phyloP scores from a whole-genome alignment of 257 asterid genomes.

The Marsdenia floribunda region DNA sequence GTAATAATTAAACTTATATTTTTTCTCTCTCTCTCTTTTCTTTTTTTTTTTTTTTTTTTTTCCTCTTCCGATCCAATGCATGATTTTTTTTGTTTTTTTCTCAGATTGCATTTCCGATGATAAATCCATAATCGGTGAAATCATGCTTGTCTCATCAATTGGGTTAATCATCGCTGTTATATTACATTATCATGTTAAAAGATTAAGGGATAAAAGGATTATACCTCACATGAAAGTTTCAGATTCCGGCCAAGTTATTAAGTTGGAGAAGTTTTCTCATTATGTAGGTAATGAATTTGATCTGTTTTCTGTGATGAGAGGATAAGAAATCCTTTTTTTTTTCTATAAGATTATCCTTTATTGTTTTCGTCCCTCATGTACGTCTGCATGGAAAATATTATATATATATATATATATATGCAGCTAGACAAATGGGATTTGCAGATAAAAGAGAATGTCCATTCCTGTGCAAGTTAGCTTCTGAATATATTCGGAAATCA shows the following conservation, averaged over 20 bases:
- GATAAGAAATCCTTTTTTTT: no score
- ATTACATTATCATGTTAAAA: constrained; percentile 58
- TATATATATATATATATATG: constrained; percentile 3
- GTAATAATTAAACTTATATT: background rate
- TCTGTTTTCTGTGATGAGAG: background rate
- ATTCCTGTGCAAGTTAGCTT: constrained; percentile 68
- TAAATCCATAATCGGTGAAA: constrained; percentile 44
- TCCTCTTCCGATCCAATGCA: background rate
- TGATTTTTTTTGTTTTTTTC: no score
- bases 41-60: no score
- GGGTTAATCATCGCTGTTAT: constrained; percentile 70
- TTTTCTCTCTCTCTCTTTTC: no score
- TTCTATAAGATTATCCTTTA: background rate
- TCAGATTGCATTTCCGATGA: constrained; percentile 31
- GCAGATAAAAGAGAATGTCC: constrained; percentile 70
- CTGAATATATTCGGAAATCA: constrained; percentile 69
- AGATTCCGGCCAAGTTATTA: constrained; percentile 54
- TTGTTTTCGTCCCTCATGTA: background rate
- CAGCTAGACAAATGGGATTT: constrained; percentile 95
- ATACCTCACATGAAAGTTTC: constrained; percentile 52
- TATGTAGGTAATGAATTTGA: constrained; percentile 67
- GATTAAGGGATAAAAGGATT: constrained; percentile 45
- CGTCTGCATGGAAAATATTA: constrained; percentile 5
- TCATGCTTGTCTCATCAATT: constrained; percentile 62
- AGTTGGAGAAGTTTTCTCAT: constrained; percentile 74